Evolutionary conservation across 768 basidiomycete genomes (phyloP).

Genomic region (Tricholoma sp.): DNA sequence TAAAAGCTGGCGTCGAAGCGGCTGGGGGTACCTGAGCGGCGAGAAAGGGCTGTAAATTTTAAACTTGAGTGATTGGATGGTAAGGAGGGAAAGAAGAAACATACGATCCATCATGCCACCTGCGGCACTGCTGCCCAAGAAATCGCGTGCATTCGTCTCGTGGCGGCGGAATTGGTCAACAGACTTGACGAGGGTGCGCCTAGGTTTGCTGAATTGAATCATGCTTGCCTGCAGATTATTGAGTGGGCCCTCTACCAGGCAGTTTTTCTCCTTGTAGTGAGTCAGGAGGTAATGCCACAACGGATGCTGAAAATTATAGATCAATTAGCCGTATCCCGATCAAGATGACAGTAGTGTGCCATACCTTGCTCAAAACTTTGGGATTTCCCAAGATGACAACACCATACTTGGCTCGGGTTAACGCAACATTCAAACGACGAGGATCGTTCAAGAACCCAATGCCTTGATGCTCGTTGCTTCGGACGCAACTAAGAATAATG

Average conservation of each 20-base stretch:
- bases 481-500: constrained; percentile 94
- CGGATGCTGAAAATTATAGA: constrained; percentile 64
- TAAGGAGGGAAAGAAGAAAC: constrained; percentile 17
- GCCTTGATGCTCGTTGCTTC: constrained; percentile 99
- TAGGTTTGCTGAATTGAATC: constrained; percentile 99
- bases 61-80: constrained; percentile 1
- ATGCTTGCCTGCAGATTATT: constrained; percentile 96
- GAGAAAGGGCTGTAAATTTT: constrained; percentile 34
- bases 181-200: constrained; percentile 80
- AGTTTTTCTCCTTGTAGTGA: constrained; percentile 95
- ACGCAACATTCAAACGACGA: constrained; percentile 90
- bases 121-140: constrained; percentile 34
- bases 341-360: constrained; percentile 13
- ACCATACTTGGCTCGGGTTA: constrained; percentile 97
- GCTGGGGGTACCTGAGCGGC: constrained; percentile 84
- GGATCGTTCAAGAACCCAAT: constrained; percentile 99
- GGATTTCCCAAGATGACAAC: constrained; percentile 99
- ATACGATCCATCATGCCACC: constrained; percentile 47
- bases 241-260: constrained; percentile 93
- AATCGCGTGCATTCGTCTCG: constrained; percentile 88
- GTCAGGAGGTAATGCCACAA: constrained; percentile 98
- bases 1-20: constrained; percentile 97
- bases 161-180: constrained; percentile 93
- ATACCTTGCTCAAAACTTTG: constrained; percentile 96
- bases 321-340: constrained; percentile 1